phyloP scores from a whole-genome alignment of 495 filamentous ascomycete species.

The Staphylotrichum longicolle region DNA sequence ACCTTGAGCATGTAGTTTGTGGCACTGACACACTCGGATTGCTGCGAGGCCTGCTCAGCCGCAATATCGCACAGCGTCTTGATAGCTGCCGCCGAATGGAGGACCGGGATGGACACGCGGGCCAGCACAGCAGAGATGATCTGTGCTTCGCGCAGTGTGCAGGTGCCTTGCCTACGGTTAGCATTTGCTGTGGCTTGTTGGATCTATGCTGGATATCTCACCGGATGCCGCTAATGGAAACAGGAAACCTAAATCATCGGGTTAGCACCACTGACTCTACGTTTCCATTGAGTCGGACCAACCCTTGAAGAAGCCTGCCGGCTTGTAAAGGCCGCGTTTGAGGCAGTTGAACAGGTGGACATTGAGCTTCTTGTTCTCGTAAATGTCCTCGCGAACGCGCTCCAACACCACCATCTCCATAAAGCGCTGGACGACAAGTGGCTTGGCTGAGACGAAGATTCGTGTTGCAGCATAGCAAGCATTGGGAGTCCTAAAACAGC shows the following conservation, averaged over 20 bases:
- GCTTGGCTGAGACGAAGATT: conserved; percentile 82
- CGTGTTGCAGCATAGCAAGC: conserved; percentile 72
- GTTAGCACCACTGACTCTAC: neutral
- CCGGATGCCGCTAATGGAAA: conserved; percentile 77
- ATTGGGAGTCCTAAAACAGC: conserved; percentile 67
- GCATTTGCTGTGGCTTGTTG: neutral
- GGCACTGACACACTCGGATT: conserved; percentile 72
- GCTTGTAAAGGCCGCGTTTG: conserved; percentile 93
- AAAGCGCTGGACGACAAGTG: conserved; percentile 72
- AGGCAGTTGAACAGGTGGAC: conserved; percentile 91
- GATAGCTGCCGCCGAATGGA: conserved; percentile 90
- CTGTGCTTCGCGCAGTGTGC: conserved; percentile 85
- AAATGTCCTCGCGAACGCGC: conserved; percentile 75
- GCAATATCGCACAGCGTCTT: conserved; percentile 90
- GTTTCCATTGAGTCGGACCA: neutral
- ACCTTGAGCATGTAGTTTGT: conserved; percentile 91
- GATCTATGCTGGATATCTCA: conserved; percentile 20
- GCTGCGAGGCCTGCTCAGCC: conserved; percentile 72
- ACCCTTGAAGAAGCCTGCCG: conserved; percentile 95
- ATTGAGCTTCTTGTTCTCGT: conserved; percentile 85
- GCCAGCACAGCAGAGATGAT: conserved; percentile 83
- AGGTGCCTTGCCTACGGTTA: conserved; percentile 49
- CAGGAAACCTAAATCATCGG: conserved; percentile 52
- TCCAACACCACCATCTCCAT: conserved; percentile 79
- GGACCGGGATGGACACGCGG: conserved; percentile 72